phyloP scores from a whole-genome alignment of 73 alveolate genomes.

The Effrenium voratum region DNA sequence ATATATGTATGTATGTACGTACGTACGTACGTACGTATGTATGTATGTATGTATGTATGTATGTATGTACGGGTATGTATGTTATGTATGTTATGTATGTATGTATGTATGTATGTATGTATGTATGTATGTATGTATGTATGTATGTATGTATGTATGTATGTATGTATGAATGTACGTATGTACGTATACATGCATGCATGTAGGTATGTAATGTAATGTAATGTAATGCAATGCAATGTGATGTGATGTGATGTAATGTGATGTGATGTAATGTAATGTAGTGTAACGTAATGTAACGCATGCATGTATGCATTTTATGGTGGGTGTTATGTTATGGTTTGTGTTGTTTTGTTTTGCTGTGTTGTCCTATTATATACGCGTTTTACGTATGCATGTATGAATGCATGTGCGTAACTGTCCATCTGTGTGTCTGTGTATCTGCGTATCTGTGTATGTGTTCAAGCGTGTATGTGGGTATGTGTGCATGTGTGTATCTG shows the following conservation, averaged over 20 bases:
- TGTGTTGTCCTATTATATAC: too few species aligned
- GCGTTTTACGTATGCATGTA: too few species aligned
- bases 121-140: too few species aligned
- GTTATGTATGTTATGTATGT: neutral
- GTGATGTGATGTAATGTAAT: neutral
- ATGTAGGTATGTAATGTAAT: too few species aligned
- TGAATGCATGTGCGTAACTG: neutral
- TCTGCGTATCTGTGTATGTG: too few species aligned
- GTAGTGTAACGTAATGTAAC: too few species aligned
- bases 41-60: neutral
- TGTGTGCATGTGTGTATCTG: too few species aligned
- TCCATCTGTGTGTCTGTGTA: too few species aligned
- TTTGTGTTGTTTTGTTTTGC: too few species aligned
- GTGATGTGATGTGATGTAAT: too few species aligned
- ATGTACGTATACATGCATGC: neutral
- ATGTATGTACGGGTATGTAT: neutral
- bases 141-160: neutral
- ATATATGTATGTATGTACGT: neutral
- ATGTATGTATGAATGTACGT: neutral
- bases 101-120: neutral
- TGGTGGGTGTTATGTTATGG: neutral
- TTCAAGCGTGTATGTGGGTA: too few species aligned
- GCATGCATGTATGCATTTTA: neutral
- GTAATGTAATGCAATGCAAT: too few species aligned
- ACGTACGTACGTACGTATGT: neutral